These are phyloP conservation scores for Coelastrella sp. DNA, from an alignment of 139 green algal genomes.

Conservation along the genomic window DNA sequence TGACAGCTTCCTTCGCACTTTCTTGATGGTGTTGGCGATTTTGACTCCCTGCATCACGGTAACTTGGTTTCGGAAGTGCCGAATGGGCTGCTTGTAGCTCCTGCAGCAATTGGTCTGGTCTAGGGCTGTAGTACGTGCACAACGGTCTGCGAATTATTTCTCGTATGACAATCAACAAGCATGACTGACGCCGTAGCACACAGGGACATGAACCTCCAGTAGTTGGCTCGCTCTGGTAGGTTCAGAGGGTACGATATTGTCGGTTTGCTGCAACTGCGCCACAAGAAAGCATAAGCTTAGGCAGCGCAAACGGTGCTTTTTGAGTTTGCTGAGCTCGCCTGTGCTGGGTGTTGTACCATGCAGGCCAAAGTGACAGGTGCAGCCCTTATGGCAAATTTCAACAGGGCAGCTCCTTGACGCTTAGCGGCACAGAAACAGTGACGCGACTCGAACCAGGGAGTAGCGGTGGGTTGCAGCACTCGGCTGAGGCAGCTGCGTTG, in stretches of 20 bases:
- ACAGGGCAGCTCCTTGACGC: not conserved
- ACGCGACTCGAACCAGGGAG: not conserved
- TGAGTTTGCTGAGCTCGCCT: not conserved
- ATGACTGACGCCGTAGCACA: too few species aligned
- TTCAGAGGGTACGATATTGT: too few species aligned
- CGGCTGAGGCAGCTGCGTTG: not conserved
- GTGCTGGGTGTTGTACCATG: not conserved
- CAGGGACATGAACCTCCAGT: too few species aligned
- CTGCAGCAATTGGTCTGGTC: not conserved
- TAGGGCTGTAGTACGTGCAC: slow-evolving; percentile 20
- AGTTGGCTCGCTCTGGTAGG: too few species aligned
- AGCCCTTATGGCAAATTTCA: not conserved
- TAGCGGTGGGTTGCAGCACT: not conserved
- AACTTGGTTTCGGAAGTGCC: not conserved
- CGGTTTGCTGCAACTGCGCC: too few species aligned
- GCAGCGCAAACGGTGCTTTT: not conserved
- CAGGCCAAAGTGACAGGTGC: not conserved
- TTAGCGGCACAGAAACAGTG: not conserved
- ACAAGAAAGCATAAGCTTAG: not conserved
- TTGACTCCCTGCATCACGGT: too few species aligned
- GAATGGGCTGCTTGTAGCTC: slow-evolving; percentile 7
- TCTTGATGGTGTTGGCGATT: too few species aligned
- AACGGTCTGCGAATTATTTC: not conserved
- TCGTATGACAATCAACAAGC: too few species aligned
- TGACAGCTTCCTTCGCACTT: too few species aligned